Evolutionary conservation across 805 yeast genomes (phyloP).

Genomic region (Starmerella stellata): DNA sequence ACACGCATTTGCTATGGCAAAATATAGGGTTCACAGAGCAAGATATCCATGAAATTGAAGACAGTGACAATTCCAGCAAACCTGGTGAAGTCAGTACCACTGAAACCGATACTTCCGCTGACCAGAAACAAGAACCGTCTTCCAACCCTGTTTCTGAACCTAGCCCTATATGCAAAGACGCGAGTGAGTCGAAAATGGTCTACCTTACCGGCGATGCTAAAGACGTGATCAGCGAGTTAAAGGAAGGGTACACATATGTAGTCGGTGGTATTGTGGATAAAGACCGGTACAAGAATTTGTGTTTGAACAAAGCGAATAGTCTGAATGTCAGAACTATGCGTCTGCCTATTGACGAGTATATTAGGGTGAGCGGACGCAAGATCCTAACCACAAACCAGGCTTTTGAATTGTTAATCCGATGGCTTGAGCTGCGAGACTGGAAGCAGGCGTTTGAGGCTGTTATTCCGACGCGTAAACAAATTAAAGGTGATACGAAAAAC

Average conservation of each 20-base stretch:
- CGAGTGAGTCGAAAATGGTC: constrained; percentile 19
- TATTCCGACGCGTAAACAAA: constrained; percentile 65
- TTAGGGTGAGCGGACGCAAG: constrained; percentile 64
- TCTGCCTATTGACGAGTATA: constrained; percentile 73
- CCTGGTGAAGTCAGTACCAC: constrained; percentile 11
- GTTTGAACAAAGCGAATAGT: constrained; percentile 61
- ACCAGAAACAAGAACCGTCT: constrained; percentile 16
- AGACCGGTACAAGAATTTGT: constrained; percentile 66
- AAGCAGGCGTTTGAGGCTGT: constrained; percentile 69
- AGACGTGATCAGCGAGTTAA: constrained; percentile 42
- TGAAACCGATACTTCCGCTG: constrained; percentile 21
- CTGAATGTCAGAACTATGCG: constrained; percentile 56
- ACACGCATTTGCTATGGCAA: constrained; percentile 50
- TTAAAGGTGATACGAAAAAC: no score
- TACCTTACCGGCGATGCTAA: constrained; percentile 82
- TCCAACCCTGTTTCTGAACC: background rate
- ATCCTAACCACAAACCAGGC: constrained; percentile 92
- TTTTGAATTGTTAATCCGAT: constrained; percentile 65
- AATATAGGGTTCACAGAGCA: constrained; percentile 35
- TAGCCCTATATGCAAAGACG: background rate
- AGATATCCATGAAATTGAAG: constrained; percentile 22
- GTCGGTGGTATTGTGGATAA: constrained; percentile 95
- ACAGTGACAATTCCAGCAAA: constrained; percentile 1
- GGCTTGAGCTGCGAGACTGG: constrained; percentile 72
- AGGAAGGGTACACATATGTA: constrained; percentile 57